phyloP scores from a whole-genome alignment of 148 eudicot species.

The Nyssa sinensis region DNA sequence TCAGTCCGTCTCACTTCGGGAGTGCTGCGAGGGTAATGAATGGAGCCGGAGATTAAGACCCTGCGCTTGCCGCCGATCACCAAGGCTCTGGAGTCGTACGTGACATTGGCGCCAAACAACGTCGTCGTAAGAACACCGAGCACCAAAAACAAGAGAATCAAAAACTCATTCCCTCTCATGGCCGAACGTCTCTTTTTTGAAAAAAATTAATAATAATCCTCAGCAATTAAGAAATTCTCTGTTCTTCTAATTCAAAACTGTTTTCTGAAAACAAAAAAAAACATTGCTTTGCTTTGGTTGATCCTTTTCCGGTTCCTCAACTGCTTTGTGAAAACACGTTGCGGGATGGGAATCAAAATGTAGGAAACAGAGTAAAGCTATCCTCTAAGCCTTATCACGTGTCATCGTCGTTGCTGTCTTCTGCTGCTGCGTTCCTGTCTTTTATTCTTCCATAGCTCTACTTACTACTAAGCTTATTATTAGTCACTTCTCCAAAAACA shows the following conservation, averaged over 20 bases:
- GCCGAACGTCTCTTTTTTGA: too few species aligned
- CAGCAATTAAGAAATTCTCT: too few species aligned
- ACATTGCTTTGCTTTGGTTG: not conserved
- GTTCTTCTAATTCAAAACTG: slow-evolving; percentile 13
- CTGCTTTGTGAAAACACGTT: slow-evolving; percentile 15
- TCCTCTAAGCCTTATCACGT: not conserved
- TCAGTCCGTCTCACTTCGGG: slow-evolving; percentile 54
- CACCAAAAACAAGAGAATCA: slow-evolving; percentile 10
- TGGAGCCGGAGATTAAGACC: slow-evolving; percentile 79
- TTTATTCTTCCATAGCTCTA: too few species aligned
- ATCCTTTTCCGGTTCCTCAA: slow-evolving; percentile 27
- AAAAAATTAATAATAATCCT: too few species aligned
- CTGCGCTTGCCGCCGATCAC: slow-evolving; percentile 80
- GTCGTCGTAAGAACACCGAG: slow-evolving; percentile 26
- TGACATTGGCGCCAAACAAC: slow-evolving; percentile 58
- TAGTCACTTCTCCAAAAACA: too few species aligned
- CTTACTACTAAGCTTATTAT: too few species aligned
- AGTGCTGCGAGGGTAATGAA: slow-evolving; percentile 97
- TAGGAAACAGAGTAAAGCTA: slow-evolving; percentile 6
- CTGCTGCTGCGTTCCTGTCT: too few species aligned
- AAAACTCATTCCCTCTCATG: slow-evolving; percentile 6
- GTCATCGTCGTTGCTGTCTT: slow-evolving; percentile 4
- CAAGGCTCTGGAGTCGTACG: slow-evolving; percentile 77
- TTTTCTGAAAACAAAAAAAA: slow-evolving; percentile 6
- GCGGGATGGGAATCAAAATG: slow-evolving; percentile 1